Conservation (phyloP, 441 rosid species). For the Brassica balearica region DNA sequence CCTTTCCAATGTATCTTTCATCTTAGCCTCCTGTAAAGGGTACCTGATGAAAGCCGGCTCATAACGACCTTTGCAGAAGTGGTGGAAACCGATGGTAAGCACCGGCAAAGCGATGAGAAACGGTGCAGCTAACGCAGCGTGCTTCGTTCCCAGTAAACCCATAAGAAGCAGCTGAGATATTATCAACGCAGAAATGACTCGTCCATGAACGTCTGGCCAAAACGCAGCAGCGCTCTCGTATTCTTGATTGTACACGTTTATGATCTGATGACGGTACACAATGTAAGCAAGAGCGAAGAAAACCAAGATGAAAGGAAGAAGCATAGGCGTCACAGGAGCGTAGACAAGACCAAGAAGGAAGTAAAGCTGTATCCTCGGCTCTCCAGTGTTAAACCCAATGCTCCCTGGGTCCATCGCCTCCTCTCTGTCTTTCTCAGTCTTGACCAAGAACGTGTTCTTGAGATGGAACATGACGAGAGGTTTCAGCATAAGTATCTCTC, state of each 20-base stretch:
- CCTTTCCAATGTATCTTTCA: constrained; percentile 83
- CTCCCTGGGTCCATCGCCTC: constrained; percentile 96
- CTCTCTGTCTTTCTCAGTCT: constrained; percentile 93
- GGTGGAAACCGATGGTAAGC: constrained; percentile 75
- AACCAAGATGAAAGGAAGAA: constrained; percentile 88
- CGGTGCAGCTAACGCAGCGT: constrained; percentile 68
- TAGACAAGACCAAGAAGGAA: constrained; percentile 90
- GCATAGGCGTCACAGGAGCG: constrained; percentile 75
- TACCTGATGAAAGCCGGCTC: constrained; percentile 73
- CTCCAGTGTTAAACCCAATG: constrained; percentile 81
- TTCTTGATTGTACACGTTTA: constrained; percentile 85
- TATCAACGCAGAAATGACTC: constrained; percentile 64
- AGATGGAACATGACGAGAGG: constrained; percentile 79
- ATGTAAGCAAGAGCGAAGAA: constrained; percentile 81
- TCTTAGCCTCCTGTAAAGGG: constrained; percentile 97
- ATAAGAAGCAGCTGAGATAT: constrained; percentile 79
- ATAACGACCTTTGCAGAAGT: constrained; percentile 73
- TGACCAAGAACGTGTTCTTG: constrained; percentile 88
- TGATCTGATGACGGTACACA: constrained; percentile 90
- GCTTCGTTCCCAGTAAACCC: constrained; percentile 74
- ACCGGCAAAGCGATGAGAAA: constrained; percentile 74
- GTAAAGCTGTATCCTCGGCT: constrained; percentile 88
- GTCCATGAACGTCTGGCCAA: constrained; percentile 91
- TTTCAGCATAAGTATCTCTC: constrained; percentile 80
- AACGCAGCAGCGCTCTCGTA: constrained; percentile 93